Conservation (phyloP, 805 yeast species). For the Sugiyamaella valdiviana region DNA sequence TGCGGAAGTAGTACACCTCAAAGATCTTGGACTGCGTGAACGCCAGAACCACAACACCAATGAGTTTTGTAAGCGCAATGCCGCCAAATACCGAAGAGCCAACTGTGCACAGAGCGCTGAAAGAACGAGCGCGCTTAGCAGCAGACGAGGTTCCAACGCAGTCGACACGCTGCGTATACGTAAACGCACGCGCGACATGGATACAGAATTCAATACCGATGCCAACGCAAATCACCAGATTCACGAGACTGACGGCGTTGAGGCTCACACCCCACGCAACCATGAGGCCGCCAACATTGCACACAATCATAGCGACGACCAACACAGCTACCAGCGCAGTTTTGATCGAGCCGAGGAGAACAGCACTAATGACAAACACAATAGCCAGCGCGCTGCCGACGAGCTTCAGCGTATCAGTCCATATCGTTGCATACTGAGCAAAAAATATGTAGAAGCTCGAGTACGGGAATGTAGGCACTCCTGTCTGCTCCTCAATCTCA, state of each 20-base stretch:
- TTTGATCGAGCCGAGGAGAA: constrained; percentile 60
- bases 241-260: constrained; percentile 86
- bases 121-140: constrained; percentile 34
- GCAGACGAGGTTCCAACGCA: constrained; percentile 25
- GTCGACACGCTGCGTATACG: constrained; percentile 37
- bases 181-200: constrained; percentile 77
- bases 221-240: constrained; percentile 87
- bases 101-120: constrained; percentile 62
- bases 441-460: constrained; percentile 91
- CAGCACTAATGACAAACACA: constrained; percentile 47
- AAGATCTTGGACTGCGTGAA: constrained; percentile 84
- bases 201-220: constrained; percentile 89
- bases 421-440: constrained; percentile 73
- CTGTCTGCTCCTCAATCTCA: constrained; percentile 38
- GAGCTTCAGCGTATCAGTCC: constrained; percentile 50
- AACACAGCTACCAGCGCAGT: constrained; percentile 51
- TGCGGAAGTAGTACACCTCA: constrained; percentile 84
- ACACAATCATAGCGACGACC: constrained; percentile 58
- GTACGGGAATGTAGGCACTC: constrained; percentile 70
- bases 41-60: constrained; percentile 82
- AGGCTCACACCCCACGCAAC: constrained; percentile 65
- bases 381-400: constrained; percentile 44
- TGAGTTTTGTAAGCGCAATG: constrained; percentile 78
- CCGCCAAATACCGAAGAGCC: constrained; percentile 91
- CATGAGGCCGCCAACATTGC: constrained; percentile 77